A percentile compares a stretch with the other conserved stretches of the same genome.
Conservation (phyloP, 75 land plant species). For the Gnetum montanum region DNA sequence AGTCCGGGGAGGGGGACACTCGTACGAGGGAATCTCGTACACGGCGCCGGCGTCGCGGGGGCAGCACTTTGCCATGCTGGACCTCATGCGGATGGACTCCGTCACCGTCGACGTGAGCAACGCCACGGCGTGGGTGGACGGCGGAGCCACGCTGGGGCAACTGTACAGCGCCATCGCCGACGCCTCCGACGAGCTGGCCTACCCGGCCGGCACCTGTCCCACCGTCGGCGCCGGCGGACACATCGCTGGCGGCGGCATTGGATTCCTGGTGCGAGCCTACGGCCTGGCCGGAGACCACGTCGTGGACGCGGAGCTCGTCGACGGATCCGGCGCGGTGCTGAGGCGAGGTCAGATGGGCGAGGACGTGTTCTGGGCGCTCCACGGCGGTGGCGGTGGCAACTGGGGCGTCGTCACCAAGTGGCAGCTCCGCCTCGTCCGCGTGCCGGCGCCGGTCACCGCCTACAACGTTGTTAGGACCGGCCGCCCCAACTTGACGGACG, state of each 20-base stretch:
- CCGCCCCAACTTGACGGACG: neutral
- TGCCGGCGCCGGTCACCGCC: constrained; percentile 11
- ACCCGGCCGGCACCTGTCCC: too few relatives aligned
- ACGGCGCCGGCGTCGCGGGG: constrained; percentile 6
- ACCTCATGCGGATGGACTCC: constrained; percentile 18
- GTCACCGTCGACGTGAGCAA: constrained; percentile 8
- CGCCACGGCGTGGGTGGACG: constrained; percentile 21
- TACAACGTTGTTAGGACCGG: constrained; percentile 9
- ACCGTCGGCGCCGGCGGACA: too few relatives aligned
- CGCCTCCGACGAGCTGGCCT: too few relatives aligned
- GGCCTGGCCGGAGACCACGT: constrained; percentile 38
- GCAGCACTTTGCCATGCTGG: constrained; percentile 21
- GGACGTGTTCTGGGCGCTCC: constrained; percentile 21
- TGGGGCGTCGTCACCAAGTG: constrained; percentile 24
- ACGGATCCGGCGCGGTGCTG: constrained; percentile 10
- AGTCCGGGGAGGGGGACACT: constrained; percentile 29
- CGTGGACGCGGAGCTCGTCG: constrained; percentile 24
- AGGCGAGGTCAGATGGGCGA: constrained; percentile 17
- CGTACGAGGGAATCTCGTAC: constrained; percentile 5
- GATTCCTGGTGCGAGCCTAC: constrained; percentile 21
- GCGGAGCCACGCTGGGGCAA: constrained; percentile 31
- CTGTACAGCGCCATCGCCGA: too few relatives aligned
- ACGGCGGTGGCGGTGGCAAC: constrained; percentile 26
- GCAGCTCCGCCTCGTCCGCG: constrained; percentile 11
- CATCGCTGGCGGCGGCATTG: constrained; percentile 35